Percentiles rank a stretch among this genome's conserved stretches.
Evolutionary conservation across 805 yeast genomes (phyloP).

Genomic region (Wickerhamiella bombiphila): DNA sequence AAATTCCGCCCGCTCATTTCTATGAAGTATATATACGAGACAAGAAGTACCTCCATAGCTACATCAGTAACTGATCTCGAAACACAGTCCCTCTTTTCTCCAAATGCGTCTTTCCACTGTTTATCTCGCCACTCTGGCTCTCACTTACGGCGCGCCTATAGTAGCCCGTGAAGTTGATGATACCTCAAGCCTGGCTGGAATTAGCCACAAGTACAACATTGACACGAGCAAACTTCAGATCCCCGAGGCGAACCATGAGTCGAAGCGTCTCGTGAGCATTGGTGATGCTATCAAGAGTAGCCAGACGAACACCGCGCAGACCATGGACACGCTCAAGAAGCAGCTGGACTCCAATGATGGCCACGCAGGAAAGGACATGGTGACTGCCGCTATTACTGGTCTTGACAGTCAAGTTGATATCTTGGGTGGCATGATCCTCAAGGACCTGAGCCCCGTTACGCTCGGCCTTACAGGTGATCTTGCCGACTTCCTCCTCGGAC

Average conservation of each 20-base stretch:
- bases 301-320: slow-evolving; percentile 13
- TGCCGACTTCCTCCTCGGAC: slow-evolving; percentile 18
- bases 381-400: slow-evolving; percentile 20
- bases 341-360: slow-evolving; percentile 14
- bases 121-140: slow-evolving; percentile 11
- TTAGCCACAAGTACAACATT: slow-evolving; percentile 13
- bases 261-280: no score
- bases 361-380: slow-evolving; percentile 16
- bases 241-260: slow-evolving; percentile 6
- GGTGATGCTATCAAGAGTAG: slow-evolving; percentile 13
- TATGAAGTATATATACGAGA: no score
- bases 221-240: slow-evolving; percentile 9
- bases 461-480: slow-evolving; percentile 12
- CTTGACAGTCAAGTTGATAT: slow-evolving; percentile 24
- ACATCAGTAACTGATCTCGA: no score
- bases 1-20: no score
- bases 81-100: neutral
- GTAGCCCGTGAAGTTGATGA: slow-evolving; percentile 13
- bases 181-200: slow-evolving; percentile 12
- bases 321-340: slow-evolving; percentile 12
- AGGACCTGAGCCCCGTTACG: slow-evolving; percentile 11
- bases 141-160: slow-evolving; percentile 9
- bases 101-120: slow-evolving; percentile 13
- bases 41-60: no score
- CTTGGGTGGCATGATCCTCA: slow-evolving; percentile 14